phyloP scores from a whole-genome alignment of 1,284 basidiomycete genomes.

The Pyrrhoderma lamaoense region DNA sequence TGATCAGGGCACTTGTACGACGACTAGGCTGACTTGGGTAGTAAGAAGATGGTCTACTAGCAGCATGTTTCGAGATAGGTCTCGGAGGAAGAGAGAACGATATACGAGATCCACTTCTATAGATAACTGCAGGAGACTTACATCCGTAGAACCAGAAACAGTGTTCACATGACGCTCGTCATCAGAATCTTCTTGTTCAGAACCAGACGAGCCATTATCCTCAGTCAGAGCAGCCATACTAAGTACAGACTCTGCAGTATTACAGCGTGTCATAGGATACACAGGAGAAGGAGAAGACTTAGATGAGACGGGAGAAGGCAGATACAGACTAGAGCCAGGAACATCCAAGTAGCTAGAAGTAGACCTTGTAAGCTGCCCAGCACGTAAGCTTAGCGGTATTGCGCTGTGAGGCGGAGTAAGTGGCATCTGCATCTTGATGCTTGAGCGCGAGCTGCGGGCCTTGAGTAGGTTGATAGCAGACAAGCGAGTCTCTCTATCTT shows the following conservation, averaged over 20 bases:
- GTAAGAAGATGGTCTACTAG: slow-evolving; percentile 5
- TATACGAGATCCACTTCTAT: slow-evolving; percentile 6
- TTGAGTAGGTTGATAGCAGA: slow-evolving; percentile 55
- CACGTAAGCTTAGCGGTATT: slow-evolving; percentile 26
- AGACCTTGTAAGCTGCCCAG: slow-evolving; percentile 17
- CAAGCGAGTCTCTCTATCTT: slow-evolving; percentile 34
- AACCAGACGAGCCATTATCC: slow-evolving; percentile 53
- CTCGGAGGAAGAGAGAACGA: slow-evolving; percentile 9
- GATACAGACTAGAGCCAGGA: slow-evolving; percentile 27
- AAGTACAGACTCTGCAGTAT: slow-evolving; percentile 38
- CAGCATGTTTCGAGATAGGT: not conserved
- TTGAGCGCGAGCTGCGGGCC: slow-evolving; percentile 47
- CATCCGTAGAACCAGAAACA: not conserved
- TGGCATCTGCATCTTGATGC: slow-evolving; percentile 34
- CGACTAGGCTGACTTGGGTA: slow-evolving; percentile 13
- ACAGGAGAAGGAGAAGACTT: slow-evolving; percentile 2
- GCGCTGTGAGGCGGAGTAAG: slow-evolving; percentile 35
- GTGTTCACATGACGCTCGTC: slow-evolving; percentile 32
- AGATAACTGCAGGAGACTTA: slow-evolving; percentile 1
- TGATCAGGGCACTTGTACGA: slow-evolving; percentile 19
- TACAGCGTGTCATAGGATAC: slow-evolving; percentile 10
- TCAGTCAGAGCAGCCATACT: slow-evolving; percentile 57
- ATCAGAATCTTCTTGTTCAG: slow-evolving; percentile 40
- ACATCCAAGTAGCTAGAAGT: slow-evolving; percentile 37
- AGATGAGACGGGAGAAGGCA: slow-evolving; percentile 20